phyloP scores from a whole-genome alignment of 2,329 filamentous ascomycete species.

The Aureobasidium subglaciale region DNA sequence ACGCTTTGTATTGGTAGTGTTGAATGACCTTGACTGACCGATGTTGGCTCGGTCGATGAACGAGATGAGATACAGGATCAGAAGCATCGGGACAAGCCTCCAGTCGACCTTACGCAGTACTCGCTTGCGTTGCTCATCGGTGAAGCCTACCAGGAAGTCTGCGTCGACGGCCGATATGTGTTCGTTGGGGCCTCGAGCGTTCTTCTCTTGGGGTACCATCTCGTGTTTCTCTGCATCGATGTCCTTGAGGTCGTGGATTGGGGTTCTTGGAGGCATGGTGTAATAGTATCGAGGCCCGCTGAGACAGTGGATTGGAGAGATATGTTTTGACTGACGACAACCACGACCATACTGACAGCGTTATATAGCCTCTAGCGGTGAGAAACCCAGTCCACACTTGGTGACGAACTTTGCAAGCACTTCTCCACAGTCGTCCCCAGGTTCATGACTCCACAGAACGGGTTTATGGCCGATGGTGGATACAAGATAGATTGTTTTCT shows the following conservation, averaged over 20 bases:
- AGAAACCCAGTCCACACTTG: background rate
- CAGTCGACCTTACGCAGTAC: slow-evolving; percentile 3
- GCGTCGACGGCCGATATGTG: slow-evolving; percentile 19
- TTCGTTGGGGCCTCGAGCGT: background rate
- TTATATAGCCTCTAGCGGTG: background rate
- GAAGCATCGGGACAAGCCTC: slow-evolving; percentile 39
- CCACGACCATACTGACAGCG: background rate
- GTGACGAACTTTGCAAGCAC: background rate
- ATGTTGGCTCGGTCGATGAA: slow-evolving; percentile 47
- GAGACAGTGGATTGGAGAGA: no score
- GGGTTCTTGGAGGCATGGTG: background rate
- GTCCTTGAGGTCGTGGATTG: background rate
- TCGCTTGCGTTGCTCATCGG: slow-evolving; percentile 47
- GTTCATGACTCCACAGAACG: background rate
- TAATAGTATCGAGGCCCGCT: background rate
- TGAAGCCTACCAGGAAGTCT: slow-evolving; percentile 23
- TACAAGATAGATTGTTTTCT: background rate
- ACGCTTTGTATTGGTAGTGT: slow-evolving; percentile 18
- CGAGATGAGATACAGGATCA: slow-evolving; percentile 64
- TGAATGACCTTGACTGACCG: background rate
- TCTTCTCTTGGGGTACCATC: background rate
- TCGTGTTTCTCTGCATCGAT: slow-evolving; percentile 6
- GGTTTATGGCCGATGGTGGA: background rate
- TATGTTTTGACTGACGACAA: no score
- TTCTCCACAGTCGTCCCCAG: background rate